Base-by-base conservation (phyloP, 1,284 basidiomycete species). In the Rhodotorula mucilaginosa region DNA sequence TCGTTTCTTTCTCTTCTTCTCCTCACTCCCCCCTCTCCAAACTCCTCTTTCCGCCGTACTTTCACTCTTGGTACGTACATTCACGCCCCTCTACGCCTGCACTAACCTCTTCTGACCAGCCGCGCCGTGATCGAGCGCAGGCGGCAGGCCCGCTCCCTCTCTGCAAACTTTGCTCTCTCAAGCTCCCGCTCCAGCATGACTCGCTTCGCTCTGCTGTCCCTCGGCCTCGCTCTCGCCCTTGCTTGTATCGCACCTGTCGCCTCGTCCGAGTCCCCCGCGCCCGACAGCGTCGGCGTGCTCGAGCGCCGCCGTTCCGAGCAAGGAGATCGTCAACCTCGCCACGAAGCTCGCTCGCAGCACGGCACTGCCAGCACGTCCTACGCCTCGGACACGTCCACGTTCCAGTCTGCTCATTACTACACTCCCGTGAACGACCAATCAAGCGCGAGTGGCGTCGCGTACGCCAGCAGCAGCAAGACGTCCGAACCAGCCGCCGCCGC, bases 1-100 rank as follows among this genome's bases (percentile, higher is more conserved):
- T n/a, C n/a, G n/a, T n/a, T 31, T 52, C 61, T 63, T 19, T 63
- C 39, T 34, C 39, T 63, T 34, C 34, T 54, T 54, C 54, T n/a
- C 21, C 39, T 48, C 54, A 26, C 52, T 51, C 46, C 5, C 44
- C 39, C 19, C 23, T 23, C 39, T n/a, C 5, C 34, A 34, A 34
- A 5, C 34, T 6, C 8, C 52, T 1, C 21, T 49, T 16, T 18
- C 34, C 39, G 39, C 10, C 39, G 39, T 13, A 44, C 10, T 44
- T 44, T 44, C 15, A 18, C 34, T 58, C 58, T 44, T n/a, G 1
- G n/a, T 46, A 29, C 61, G 47, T 31, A 23, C 39, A 8, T 2
- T 21, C 19, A 34, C 3, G 34, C 4, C 7, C 1, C 21, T 29
- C 46, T 16, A 26, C 26, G 47, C 7, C 26, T n/a, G 18, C 26